Base-by-base conservation (phyloP, 2,329 filamentous ascomycete genomes). In the Zopfia rhizophila region DNA sequence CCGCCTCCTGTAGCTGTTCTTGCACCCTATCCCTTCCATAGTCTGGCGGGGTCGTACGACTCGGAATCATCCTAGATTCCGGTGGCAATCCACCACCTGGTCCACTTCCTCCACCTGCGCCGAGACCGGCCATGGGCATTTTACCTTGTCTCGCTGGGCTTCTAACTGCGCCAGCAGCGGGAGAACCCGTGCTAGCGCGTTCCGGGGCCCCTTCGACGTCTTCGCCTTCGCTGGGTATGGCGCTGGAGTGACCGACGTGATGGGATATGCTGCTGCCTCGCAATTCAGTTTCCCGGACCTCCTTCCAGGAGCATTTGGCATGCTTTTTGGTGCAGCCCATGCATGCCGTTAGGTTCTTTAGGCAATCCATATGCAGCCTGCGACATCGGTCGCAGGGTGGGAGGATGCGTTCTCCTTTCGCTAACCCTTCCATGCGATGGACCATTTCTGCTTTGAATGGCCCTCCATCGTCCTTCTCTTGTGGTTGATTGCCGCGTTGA, bases 321-420 rank as follows among this genome's bases (percentile, higher is more conserved):
- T 96, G 91, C 68, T 95, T 95, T 68, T 90, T 92, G 0, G 91
- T 95, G 69, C 91, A 96, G 16, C 90, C 90, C 69, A 88, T 84
- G 64, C 91, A 96, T 7, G 90, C 90, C 0, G 90, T 95, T 27
- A 94, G 77, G 53, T 96, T 89, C 72, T 95, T 95, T 35, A 92
- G 77, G 52, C 91, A 96, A 46, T 90, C 84, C 74, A 91, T 89
- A 55, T 89, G 86, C 12, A 95, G 77, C 21, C 91, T 81, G 31
- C 91, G 82, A 66, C 91, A 96, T 25, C 90, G 81, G 66, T 96
- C 91, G 65, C 91, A 96, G 0, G 90, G 89, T 7, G 91, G 91
- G n/a, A 84, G 72, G 36, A 96, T 89, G 5, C 83, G 77, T 42
- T 91, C 88, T 3, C 90, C 90, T 35, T 89, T 86, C 35, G 82